Conservation (phyloP, 306 rosid species). For the Cicer cuneatum region DNA sequence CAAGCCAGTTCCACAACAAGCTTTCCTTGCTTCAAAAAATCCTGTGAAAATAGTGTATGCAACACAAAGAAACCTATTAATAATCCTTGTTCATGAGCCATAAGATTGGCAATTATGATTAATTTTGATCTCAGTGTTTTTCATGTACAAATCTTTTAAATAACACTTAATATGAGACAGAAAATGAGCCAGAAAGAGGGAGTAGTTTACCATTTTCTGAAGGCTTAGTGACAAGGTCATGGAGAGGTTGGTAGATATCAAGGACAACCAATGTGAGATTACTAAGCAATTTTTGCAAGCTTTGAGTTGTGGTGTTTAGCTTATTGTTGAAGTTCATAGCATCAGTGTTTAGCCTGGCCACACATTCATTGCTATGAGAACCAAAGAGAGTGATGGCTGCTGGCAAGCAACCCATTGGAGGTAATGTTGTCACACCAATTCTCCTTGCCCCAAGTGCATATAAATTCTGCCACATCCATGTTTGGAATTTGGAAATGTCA, state of each 20-base stretch:
- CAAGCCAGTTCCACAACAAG: conserved; percentile 87
- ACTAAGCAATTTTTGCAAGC: conserved; percentile 52
- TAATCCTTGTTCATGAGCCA: background rate
- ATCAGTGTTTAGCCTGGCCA: conserved; percentile 56
- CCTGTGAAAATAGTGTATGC: conserved; percentile 50
- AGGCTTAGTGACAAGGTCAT: conserved; percentile 65
- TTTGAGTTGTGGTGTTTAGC: conserved; percentile 67
- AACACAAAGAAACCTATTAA: conserved; percentile 22
- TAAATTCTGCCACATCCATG: conserved; percentile 58
- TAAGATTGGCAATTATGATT: background rate
- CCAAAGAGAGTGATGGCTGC: conserved; percentile 77
- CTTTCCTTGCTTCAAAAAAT: conserved; percentile 74
- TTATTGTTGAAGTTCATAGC: conserved; percentile 68
- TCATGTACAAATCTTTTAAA: background rate
- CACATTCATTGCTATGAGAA: conserved; percentile 55
- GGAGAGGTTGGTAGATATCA: conserved; percentile 76
- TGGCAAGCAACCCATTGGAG: conserved; percentile 86
- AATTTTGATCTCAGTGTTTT: too few species aligned
- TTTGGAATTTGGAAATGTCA: conserved; percentile 28
- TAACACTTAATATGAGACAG: too few species aligned
- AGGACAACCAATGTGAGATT: conserved; percentile 66
- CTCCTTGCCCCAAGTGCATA: conserved; percentile 78
- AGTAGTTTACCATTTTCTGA: conserved; percentile 57
- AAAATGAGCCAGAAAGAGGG: too few species aligned
- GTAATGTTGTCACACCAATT: conserved; percentile 73